A percentile compares a stretch with the other conserved stretches of the same genome.
Evolutionary conservation across 164 flowering plant genomes (phyloP).

Genomic region (Platanus orientalis): DNA sequence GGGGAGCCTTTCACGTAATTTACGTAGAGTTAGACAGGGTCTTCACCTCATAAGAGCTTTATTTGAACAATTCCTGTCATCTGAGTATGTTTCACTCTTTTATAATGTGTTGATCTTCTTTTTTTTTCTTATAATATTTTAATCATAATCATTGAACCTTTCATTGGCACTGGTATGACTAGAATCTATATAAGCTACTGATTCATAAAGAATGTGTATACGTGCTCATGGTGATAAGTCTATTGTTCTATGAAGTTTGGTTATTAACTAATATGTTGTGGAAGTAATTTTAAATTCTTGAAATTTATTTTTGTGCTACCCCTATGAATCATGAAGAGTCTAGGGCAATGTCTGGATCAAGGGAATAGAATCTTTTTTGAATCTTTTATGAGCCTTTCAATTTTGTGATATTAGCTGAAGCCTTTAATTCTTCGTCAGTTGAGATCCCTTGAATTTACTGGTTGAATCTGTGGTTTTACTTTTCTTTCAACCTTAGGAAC

Average conservation of each 20-base stretch:
- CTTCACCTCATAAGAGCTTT: slow-evolving; percentile 82
- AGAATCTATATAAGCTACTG: not conserved
- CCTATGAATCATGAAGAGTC: no score
- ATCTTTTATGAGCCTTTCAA: no score
- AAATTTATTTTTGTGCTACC: no score
- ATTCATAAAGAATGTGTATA: not conserved
- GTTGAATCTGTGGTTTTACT: not conserved
- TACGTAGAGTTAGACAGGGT: slow-evolving; percentile 88
- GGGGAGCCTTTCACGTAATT: slow-evolving; percentile 77
- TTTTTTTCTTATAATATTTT: not conserved
- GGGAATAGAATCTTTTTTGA: not conserved
- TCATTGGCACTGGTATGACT: not conserved
- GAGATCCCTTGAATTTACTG: not conserved
- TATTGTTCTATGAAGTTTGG: not conserved
- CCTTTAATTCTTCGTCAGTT: no score
- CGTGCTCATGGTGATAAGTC: not conserved
- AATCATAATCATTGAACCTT: not conserved
- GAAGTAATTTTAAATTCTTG: not conserved
- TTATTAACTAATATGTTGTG: not conserved
- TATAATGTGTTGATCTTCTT: not conserved
- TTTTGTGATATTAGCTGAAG: no score
- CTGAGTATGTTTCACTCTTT: slow-evolving; percentile 43
- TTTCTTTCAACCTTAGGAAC: no score
- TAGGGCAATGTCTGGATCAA: no score
- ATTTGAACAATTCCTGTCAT: slow-evolving; percentile 58